Percentiles rank a stretch among this genome's conserved stretches.
Conservation (phyloP, 2,329 filamentous ascomycete species). For the Botrytis deweyae region DNA sequence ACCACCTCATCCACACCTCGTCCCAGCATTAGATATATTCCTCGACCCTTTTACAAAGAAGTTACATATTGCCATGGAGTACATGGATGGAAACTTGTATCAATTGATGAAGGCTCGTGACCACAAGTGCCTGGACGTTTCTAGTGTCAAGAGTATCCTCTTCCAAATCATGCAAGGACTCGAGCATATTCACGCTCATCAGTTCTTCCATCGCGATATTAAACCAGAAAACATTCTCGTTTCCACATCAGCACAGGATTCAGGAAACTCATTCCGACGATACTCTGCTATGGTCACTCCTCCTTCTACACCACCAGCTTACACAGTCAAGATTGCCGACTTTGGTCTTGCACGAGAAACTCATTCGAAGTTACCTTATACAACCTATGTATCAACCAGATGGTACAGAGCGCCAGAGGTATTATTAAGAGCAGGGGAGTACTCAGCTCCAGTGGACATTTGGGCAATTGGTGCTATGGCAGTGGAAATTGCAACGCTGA, state of each 20-base stretch:
- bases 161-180: constrained; percentile 96
- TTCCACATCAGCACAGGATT: constrained; percentile 78
- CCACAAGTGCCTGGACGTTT: constrained; percentile 87
- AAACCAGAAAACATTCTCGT: constrained; percentile 99
- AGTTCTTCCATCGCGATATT: constrained; percentile 98
- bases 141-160: constrained; percentile 94
- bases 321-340: constrained; percentile 97
- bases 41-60: constrained; percentile 94
- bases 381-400: constrained; percentile 94
- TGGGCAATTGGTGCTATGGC: constrained; percentile 99
- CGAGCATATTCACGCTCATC: constrained; percentile 94
- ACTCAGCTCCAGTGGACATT: constrained; percentile 96
- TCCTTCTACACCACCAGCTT: constrained; percentile 87
- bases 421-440: constrained; percentile 87
- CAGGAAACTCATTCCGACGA: constrained; percentile 79
- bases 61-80: constrained; percentile 98
- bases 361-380: constrained; percentile 93
- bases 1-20: constrained; percentile 83
- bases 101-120: constrained; percentile 98
- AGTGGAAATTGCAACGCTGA: constrained; percentile 93
- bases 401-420: constrained; percentile 97
- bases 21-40: constrained; percentile 98
- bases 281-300: constrained; percentile 94
- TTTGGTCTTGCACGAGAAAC: constrained; percentile 97
- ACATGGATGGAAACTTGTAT: constrained; percentile 99